Evolutionary conservation across 2,329 filamentous ascomycete genomes (phyloP).

Genomic region (Colletotrichum paranaense): DNA sequence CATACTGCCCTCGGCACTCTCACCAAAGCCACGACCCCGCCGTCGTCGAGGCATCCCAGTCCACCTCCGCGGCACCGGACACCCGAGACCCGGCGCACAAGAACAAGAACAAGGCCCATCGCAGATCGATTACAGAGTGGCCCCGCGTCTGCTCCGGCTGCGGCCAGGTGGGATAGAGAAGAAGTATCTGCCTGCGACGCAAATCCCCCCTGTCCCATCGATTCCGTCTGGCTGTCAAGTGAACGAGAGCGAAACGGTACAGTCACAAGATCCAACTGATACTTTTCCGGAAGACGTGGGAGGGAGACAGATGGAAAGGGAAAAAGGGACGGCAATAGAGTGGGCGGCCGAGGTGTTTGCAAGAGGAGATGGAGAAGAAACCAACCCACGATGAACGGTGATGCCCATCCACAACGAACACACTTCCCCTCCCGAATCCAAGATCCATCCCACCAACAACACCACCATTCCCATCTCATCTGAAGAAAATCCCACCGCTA

Average conservation of each 20-base stretch:
- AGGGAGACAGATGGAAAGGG: not conserved
- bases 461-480: not conserved
- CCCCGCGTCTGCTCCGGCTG: constrained; percentile 16
- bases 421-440: not conserved
- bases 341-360: not conserved
- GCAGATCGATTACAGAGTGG: constrained; percentile 4
- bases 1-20: constrained; percentile 2
- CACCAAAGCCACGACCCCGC: not conserved
- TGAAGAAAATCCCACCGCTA: not conserved
- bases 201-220: not conserved
- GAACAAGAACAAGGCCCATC: not conserved
- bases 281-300: not conserved
- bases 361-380: not conserved
- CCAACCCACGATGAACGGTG: not conserved
- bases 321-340: not conserved
- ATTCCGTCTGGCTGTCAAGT: no score
- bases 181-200: not conserved
- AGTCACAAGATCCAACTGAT: not conserved
- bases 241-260: not conserved
- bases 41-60: constrained; percentile 6
- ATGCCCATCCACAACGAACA: not conserved
- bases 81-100: not conserved
- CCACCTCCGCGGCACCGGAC: not conserved
- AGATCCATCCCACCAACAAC: not conserved
- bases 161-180: not conserved